Evolutionary conservation across 306 rosid genomes (phyloP).

Genomic region (Malus sieversii): DNA sequence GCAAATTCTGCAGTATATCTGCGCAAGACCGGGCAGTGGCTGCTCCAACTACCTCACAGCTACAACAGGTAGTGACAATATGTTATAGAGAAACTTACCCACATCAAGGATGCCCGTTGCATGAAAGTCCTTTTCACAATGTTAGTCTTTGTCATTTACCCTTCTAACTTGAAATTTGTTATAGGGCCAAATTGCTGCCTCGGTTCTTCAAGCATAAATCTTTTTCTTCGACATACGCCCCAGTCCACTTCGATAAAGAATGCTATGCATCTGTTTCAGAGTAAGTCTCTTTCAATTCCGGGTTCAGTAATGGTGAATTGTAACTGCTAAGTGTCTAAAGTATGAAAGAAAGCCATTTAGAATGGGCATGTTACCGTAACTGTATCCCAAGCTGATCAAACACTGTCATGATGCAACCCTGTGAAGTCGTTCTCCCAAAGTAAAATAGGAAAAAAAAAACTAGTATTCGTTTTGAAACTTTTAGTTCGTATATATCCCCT

Average conservation of each 20-base stretch:
- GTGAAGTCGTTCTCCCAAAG: too few species aligned
- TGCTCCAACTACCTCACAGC: not conserved
- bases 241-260: constrained; percentile 67
- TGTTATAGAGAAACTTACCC: not conserved
- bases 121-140: not conserved
- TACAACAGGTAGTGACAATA: constrained; percentile 1
- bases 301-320: not conserved
- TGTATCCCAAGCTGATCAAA: too few species aligned
- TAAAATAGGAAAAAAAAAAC: too few species aligned
- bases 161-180: not conserved
- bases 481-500: not conserved
- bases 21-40: not conserved
- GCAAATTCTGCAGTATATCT: not conserved
- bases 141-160: not conserved
- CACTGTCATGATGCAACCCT: too few species aligned
- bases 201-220: constrained; percentile 24
- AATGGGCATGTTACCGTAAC: too few species aligned
- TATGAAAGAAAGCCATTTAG: not conserved
- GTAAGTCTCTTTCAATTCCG: constrained; percentile 23
- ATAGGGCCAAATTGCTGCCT: constrained; percentile 47
- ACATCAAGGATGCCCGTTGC: too few species aligned
- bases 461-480: not conserved
- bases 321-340: not conserved
- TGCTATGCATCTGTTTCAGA: constrained; percentile 57
- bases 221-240: constrained; percentile 38